Conservation (phyloP, 768 basidiomycete species). For the Panaeolus cyanescens region DNA sequence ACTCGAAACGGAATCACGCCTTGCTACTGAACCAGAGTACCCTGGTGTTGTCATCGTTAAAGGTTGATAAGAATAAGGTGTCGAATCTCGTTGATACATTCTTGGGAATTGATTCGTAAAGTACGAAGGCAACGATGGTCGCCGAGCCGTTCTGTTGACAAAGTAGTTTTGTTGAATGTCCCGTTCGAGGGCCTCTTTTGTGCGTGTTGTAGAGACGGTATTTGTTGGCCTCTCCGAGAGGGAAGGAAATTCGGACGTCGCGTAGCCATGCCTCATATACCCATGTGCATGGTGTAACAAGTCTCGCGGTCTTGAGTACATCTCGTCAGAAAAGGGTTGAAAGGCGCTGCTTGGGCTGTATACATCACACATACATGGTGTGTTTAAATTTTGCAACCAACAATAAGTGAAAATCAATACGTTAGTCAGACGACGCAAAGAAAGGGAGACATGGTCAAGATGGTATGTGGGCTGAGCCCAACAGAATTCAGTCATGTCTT, state of each 20-base stretch:
- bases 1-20: background rate
- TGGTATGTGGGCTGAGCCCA: background rate
- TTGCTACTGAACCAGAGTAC: background rate
- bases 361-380: background rate
- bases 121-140: conserved; percentile 1
- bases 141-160: conserved; percentile 9
- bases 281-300: background rate
- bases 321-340: background rate
- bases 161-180: conserved; percentile 20
- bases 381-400: no score
- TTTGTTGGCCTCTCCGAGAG: conserved; percentile 25
- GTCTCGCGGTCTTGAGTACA: background rate
- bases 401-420: background rate
- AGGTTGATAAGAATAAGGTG: background rate
- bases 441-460: background rate
- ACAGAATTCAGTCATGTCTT: background rate
- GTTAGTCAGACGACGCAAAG: background rate
- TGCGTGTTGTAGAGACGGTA: conserved; percentile 26
- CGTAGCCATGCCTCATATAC: conserved; percentile 3
- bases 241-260: background rate
- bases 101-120: conserved; percentile 3
- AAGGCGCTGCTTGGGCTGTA: background rate
- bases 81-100: conserved; percentile 6
- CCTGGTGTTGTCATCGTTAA: background rate
- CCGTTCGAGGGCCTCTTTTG: conserved; percentile 19